Conservation (phyloP, 2,329 filamentous ascomycete genomes). For the Colletotrichum echinochloae region DNA sequence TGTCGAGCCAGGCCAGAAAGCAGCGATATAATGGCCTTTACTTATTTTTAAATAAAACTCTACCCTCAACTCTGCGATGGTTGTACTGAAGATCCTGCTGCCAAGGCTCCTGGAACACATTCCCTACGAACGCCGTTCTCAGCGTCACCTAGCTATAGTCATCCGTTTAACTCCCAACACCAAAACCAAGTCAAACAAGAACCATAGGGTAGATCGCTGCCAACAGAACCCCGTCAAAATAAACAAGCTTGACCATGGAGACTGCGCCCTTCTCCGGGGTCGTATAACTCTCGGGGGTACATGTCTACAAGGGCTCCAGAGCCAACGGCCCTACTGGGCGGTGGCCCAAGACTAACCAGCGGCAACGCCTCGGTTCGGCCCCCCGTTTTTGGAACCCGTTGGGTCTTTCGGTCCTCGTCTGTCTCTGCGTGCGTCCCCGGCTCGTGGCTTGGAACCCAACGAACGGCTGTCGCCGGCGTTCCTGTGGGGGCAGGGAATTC, state of each 20-base stretch:
- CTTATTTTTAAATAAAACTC: neutral
- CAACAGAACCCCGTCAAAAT: neutral
- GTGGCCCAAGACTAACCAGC: conserved; percentile 12
- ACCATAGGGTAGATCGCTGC: neutral
- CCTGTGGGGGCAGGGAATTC: conserved; percentile 32
- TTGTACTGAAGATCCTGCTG: neutral
- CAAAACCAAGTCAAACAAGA: neutral
- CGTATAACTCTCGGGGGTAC: neutral
- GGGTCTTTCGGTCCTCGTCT: conserved; percentile 19
- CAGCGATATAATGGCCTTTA: neutral
- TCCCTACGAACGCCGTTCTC: neutral
- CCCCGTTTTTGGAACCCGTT: conserved; percentile 13
- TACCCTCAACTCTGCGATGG: neutral
- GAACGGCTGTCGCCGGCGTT: conserved; percentile 16
- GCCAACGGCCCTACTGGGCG: neutral
- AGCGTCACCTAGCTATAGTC: neutral
- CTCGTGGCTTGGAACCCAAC: conserved; percentile 1
- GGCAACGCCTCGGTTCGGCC: conserved; percentile 23
- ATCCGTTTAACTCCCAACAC: neutral
- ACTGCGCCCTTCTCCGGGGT: neutral
- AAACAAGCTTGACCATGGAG: neutral
- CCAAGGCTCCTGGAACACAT: too few species aligned
- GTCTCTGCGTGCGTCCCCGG: conserved; percentile 12
- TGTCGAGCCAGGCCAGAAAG: neutral
- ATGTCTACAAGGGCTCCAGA: neutral